Evolutionary conservation across 495 filamentous ascomycete genomes (phyloP), one percentile per base, ranked within the genome.

Genomic region (Aspergillus egyptiacus): DNA sequence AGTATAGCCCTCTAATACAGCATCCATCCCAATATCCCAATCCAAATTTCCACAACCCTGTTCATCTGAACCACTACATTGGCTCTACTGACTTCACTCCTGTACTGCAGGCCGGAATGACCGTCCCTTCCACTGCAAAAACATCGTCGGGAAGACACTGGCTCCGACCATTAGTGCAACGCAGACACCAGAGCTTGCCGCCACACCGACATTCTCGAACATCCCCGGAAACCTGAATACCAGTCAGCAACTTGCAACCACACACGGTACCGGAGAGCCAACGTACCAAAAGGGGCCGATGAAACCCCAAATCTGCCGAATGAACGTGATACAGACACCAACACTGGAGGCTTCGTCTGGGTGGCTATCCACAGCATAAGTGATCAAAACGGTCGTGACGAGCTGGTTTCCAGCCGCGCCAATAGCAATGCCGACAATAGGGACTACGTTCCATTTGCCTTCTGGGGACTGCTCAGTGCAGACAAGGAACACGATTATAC

Each of bases 271-370:
- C 25, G 15, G 15, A 19, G 7, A 8, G 9, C 10, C 23, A 42
- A 53, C 59, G 24, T 60, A 77, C 74, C 75, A 81, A 48, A 81
- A 81, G 1, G 74, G 74, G 2, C 77, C 78, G 58, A 80, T 76
- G 53, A 82, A 82, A 0, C 76, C 77, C 76, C 76, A 81, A 3
- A 63, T 71, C 49, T 74, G 70, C 22, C 77, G 61, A 17, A 79
- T 67, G 52, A 81, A 72, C 0, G 67, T 79, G 38, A 81, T 73
- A 44, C 79, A 79, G 3, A 82, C 77, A 24, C 78, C 78, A 3
- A 80, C 69, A 53, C 71, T 73, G 0, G 66, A 70, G 2, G 75
- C 63, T 28, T 78, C 71, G 19, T 72, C 61, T 0, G 57, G 72
- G 43, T 78, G 68, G 41, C 70, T 76, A 48, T 80, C 78, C 0